These are phyloP conservation scores for Globisporangium barbulae DNA, from an alignment of 352 stramenopile genomes.

Conservation along the genomic window DNA sequence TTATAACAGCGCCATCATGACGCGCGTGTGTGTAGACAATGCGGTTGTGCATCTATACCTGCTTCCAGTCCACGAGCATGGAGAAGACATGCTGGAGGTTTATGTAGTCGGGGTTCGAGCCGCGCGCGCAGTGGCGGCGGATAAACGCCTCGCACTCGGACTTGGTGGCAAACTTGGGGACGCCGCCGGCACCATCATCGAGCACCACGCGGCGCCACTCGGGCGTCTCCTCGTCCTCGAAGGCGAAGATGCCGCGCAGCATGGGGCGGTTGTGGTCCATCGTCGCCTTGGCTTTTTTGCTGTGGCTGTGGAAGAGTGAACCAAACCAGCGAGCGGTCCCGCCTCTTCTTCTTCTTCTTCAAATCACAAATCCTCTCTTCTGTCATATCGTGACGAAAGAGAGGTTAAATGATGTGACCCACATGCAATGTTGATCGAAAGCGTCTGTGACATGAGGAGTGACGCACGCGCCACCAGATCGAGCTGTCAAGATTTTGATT, in stretches of 20 bases:
- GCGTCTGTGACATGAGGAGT: too few species aligned
- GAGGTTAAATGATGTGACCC: not conserved
- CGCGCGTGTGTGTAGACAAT: not conserved
- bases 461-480: not conserved
- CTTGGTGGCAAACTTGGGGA: slow-evolving; percentile 88
- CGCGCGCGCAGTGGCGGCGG: slow-evolving; percentile 74
- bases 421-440: not conserved
- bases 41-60: slow-evolving; percentile 18
- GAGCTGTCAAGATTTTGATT: not conserved
- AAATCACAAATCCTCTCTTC: not conserved
- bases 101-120: slow-evolving; percentile 90
- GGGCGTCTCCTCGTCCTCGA: slow-evolving; percentile 84
- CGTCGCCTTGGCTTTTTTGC: not conserved
- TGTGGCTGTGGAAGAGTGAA: not conserved
- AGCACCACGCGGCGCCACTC: slow-evolving; percentile 75
- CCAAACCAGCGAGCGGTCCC: not conserved
- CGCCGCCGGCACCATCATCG: slow-evolving; percentile 52
- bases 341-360: not conserved
- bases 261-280: slow-evolving; percentile 50
- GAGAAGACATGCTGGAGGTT: slow-evolving; percentile 92
- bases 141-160: slow-evolving; percentile 89
- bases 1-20: not conserved
- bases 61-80: slow-evolving; percentile 88
- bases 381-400: not conserved
- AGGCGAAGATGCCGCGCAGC: slow-evolving; percentile 82